Base-by-base conservation (phyloP, 306 rosid species). In the Senna tora region DNA sequence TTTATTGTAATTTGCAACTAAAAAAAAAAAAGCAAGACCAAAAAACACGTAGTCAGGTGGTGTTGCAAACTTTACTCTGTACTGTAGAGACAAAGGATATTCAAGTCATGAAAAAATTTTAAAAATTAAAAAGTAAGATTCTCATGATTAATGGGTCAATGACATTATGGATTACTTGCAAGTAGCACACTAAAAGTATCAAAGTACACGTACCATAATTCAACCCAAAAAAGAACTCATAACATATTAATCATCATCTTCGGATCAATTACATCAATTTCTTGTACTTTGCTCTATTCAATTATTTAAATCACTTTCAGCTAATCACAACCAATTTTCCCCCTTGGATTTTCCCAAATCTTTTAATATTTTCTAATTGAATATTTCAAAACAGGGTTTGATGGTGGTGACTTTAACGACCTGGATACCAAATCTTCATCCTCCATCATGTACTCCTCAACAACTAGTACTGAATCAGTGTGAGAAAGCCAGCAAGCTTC, bases 401-500 rank as follows among this genome's bases (percentile, higher is more conserved):
- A 36, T 78, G 1, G 57, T 82, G 15, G 62, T 93, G 72, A 88
- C 93, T 5, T 30, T 89, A 51, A 86, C 97, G 47, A 74, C 92
- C 0, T 87, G 90, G 87, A 10, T 90, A 47, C 89, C 87, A 2
- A 14, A 65, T 21, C 81, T 93, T 16, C 96, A 80, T 33, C 97
- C 98, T 19, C 75, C 85, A 4, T 43, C 80, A 0, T 90, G 98
- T 62, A 49, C 65, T 9, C 55, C 57, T 9, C 36, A 61, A 2
- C 62, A 78, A 25, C 57, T 10, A 16, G 25, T n/a, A 66, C 15
- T 25, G 14, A 60, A 45, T 3, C 76, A 83, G 7, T 93, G 98
- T 79, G 9, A 11, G 0, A 79, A 61, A 22, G 85, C 93, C 9
- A 84, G 56, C 75, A 57, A 16, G 12, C 3, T 22, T 10, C 93